These are phyloP conservation scores for Pascua sp. DNA, from an alignment of 1,284 basidiomycete genomes.

Conservation along the genomic window DNA sequence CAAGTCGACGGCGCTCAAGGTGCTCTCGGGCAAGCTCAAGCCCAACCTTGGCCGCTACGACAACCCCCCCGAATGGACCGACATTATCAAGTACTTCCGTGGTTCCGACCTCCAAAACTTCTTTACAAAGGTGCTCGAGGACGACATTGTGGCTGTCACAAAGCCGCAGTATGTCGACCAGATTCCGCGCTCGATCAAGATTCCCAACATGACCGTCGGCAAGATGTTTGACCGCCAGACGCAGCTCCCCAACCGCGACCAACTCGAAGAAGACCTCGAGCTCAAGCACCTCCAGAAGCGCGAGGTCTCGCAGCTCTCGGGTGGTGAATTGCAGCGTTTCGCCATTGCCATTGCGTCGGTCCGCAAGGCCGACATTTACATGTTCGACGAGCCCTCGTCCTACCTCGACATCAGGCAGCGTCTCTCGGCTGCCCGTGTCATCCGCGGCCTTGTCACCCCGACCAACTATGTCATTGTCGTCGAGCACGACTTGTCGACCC, in stretches of 20 bases:
- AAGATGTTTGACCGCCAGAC: conserved; percentile 72
- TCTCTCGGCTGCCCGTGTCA: conserved; percentile 90
- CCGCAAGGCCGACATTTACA: conserved; percentile 76
- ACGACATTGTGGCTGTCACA: conserved; percentile 94
- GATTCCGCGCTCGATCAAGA: conserved; percentile 89
- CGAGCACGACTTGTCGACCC: conserved; percentile 93
- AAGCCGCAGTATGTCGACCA: conserved; percentile 99
- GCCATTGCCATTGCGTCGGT: conserved; percentile 61
- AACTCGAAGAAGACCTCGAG: conserved; percentile 77
- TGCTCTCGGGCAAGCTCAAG: conserved; percentile 91
- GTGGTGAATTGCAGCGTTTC: conserved; percentile 94
- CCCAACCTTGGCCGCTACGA: conserved; percentile 55
- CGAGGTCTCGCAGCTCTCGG: conserved; percentile 78
- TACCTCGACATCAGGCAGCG: conserved; percentile 95
- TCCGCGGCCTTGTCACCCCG: conserved; percentile 74
- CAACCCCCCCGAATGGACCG: conserved; percentile 94
- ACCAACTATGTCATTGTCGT: conserved; percentile 90
- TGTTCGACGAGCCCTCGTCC: conserved; percentile 81
- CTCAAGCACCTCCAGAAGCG: conserved; percentile 77
- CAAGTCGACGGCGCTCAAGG: conserved; percentile 93
- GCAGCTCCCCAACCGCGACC: conserved; percentile 65
- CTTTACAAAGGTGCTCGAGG: conserved; percentile 97
- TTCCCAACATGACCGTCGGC: conserved; percentile 71
- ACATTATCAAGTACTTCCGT: conserved; percentile 94
- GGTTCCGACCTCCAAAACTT: conserved; percentile 97